Evolutionary conservation across 139 green algal species (phyloP).

Genomic region (Astrephomene gubernaculifera): DNA sequence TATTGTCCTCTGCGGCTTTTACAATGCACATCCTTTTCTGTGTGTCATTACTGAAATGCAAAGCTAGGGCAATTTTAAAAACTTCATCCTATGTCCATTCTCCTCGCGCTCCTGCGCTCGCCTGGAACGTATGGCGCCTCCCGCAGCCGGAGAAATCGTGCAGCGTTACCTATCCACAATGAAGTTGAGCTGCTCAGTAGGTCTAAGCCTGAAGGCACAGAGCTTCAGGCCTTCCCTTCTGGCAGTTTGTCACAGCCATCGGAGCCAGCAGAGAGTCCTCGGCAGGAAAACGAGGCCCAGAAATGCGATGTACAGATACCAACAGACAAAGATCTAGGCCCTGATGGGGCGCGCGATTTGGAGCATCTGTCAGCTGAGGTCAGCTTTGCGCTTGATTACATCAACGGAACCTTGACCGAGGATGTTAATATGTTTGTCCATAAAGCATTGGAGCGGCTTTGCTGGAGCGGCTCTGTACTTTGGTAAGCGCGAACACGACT

Average conservation of each 20-base stretch:
- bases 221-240: not conserved
- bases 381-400: not conserved
- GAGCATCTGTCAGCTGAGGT: not conserved
- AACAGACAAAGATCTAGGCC: not conserved
- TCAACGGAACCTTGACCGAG: not conserved
- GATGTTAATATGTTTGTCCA: not conserved
- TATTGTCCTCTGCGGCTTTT: no score
- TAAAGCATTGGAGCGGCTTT: not conserved
- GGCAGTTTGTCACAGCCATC: not conserved
- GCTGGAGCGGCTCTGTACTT: not conserved
- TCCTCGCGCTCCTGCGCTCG: constrained; percentile 4
- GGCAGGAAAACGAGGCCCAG: not conserved
- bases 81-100: not conserved
- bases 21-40: no score
- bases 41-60: no score
- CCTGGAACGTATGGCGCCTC: not conserved
- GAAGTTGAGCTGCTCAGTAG: no score
- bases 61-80: not conserved
- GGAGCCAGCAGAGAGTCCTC: not conserved
- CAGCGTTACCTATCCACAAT: no score
- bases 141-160: not conserved
- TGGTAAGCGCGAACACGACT: constrained; percentile 6
- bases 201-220: not conserved
- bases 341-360: no score
- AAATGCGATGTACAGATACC: not conserved